phyloP scores from a whole-genome alignment of 257 asterid species.

The Ilex asprella region DNA sequence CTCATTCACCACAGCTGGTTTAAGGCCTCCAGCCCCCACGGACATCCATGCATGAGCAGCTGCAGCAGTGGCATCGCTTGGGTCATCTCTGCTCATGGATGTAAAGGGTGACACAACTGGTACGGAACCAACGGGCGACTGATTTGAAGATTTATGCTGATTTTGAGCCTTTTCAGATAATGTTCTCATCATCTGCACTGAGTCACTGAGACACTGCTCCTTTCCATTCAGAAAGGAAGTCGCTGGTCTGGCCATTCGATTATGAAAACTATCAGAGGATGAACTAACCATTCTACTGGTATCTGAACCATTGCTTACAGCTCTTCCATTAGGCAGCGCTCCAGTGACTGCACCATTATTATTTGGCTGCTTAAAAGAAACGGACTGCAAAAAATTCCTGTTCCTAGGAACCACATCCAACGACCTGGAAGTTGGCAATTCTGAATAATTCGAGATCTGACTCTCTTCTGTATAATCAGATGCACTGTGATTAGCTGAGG shows the following conservation, averaged over 20 bases:
- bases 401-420: slow-evolving; percentile 37
- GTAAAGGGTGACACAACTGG: slow-evolving; percentile 25
- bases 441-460: slow-evolving; percentile 33
- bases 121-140: slow-evolving; percentile 19
- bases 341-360: slow-evolving; percentile 31
- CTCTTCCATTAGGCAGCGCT: slow-evolving; percentile 43
- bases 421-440: slow-evolving; percentile 37
- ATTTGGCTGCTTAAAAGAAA: slow-evolving; percentile 45
- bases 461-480: slow-evolving; percentile 31
- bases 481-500: slow-evolving; percentile 31
- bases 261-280: slow-evolving; percentile 16
- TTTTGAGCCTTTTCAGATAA: slow-evolving; percentile 49
- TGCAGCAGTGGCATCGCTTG: slow-evolving; percentile 59
- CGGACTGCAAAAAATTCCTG: slow-evolving; percentile 35
- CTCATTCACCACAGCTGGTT: slow-evolving; percentile 35
- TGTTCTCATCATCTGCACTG: slow-evolving; percentile 68
- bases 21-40: slow-evolving; percentile 72
- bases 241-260: slow-evolving; percentile 21
- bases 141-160: slow-evolving; percentile 45
- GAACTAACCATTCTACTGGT: slow-evolving; percentile 18
- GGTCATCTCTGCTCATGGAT: slow-evolving; percentile 32
- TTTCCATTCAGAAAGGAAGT: slow-evolving; percentile 34
- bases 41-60: slow-evolving; percentile 98
- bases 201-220: slow-evolving; percentile 63
- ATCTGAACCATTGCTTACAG: slow-evolving; percentile 22